Evolutionary conservation across 2,329 filamentous ascomycete genomes (phyloP), one percentile per base, ranked within the genome.

Genomic region (Pseudonectria buxi): DNA sequence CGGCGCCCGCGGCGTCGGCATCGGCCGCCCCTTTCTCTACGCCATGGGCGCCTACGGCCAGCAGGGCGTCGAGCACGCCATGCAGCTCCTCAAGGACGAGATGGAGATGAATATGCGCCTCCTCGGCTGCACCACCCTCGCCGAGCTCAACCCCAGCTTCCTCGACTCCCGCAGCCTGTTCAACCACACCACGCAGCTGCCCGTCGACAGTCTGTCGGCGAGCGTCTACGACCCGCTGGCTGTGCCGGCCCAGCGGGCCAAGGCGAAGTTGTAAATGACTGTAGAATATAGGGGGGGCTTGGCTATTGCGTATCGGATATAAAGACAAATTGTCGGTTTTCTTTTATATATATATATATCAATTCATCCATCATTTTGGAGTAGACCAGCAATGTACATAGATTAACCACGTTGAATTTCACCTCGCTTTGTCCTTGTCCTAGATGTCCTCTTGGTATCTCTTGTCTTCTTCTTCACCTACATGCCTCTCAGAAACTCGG

Each of bases 91-190:
- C 49, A 88, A 86, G 67, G 92, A 96, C 55, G 92, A 98, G 72
- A 86, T 98, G 77, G 88, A 94, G 68, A 96, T 96, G 90, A 92
- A 90, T 56, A 96, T 98, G 92, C 78, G 92, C 6, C 68, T 98
- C 44, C 87, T 98, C 49, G 92, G 92, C 9, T 85, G 80, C 40
- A 76, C 72, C 14, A 80, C 65, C 41, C 62, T 98, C 24, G 78
- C 79, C 25, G 80, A 98, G 49, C 65, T 98, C 43, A 86, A 84
- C 43, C 83, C 89, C 0, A 80, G 78, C 16, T 65, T 98, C 60
- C 61, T 98, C 14, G 92, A 98, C 57, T 76, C 78, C 0, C 69
- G 83, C 41, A 86, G 82, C 3, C 57, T 95, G 48, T 65, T 65
- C 41, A 63, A 60, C 41, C 75, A 79, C 46, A 61, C 66, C 26